Evolutionary conservation across 1,139 yeast genomes (phyloP), one percentile per base, ranked within the genome.

Genomic region (Saccharomyces hybrid): DNA sequence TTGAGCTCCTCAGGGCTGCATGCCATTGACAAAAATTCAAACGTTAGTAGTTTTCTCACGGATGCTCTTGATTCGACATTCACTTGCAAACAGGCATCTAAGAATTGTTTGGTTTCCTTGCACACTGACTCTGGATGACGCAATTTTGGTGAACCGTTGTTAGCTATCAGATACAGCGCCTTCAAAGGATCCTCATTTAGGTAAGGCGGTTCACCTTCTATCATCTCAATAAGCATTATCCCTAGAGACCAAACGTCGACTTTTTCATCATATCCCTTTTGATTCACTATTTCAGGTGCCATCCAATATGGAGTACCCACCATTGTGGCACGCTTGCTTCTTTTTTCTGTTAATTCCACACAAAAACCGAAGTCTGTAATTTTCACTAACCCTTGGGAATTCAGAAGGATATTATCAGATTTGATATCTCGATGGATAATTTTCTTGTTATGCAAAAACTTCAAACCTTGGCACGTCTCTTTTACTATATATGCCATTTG

Each of bases 271-370:
- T 91, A 91, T 65, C 88, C 96, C 71, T 88, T 89, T 64, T 90
- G 96, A 71, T 89, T 88, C 53, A 91, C 97, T 51, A 91, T 97
- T 72, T 91, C 98, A 2, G 98, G 98, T 0, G 97, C 98, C 98
- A 91, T 91, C 98, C 98, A 91, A 70, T 91, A 91, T 9, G 98
- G 97, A 0, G 98, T 91, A 31, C 98, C 98, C 5, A 90, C 98
- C 97, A 91, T 89, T 0, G 98, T 91, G 7, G 97, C 97, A 58
- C 98, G 80, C 71, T 91, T 91, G 59, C 85, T 86, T 72, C 91
- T 82, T 69, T 88, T 93, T 58, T 87, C 95, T 2, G 97, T 91
- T 62, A 91, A 78, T 71, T 90, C 88, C 34, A 98, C 98, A 73
- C 97, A 91, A 75, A 91, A 91, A 0, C 98, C 98, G 72, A 91